phyloP scores from a whole-genome alignment of 2,329 filamentous ascomycete species.

The Colletotrichum graminicola region DNA sequence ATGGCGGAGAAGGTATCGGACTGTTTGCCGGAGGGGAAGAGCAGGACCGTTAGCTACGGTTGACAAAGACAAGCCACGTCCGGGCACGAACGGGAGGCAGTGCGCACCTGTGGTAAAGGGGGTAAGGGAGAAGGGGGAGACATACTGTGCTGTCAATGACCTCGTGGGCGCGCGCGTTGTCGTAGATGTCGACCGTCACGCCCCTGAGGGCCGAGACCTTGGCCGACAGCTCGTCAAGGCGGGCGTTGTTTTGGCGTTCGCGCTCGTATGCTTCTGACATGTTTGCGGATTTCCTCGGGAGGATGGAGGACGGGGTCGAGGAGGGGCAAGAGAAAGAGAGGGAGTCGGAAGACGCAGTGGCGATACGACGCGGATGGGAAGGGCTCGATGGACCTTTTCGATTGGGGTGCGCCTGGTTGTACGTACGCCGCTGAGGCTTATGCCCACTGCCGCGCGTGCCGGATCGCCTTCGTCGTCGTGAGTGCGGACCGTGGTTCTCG shows the following conservation, averaged over 20 bases:
- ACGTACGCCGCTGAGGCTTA: background rate
- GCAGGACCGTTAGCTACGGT: background rate
- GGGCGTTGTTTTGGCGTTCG: conserved; percentile 92
- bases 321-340: background rate
- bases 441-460: background rate
- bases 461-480: conserved; percentile 7
- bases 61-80: background rate
- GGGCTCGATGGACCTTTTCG: background rate
- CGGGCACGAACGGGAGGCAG: background rate
- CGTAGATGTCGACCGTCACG: conserved; percentile 98
- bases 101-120: background rate
- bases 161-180: conserved; percentile 89
- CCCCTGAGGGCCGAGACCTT: conserved; percentile 94
- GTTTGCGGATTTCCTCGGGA: conserved; percentile 39
- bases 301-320: background rate
- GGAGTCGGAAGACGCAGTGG: background rate
- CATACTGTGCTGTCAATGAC: conserved; percentile 88
- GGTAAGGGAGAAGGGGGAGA: conserved; percentile 35
- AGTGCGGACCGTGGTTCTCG: background rate
- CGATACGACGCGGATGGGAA: background rate
- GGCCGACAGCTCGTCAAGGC: conserved; percentile 87
- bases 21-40: conserved; percentile 55
- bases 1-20: conserved; percentile 93
- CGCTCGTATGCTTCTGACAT: conserved; percentile 86
- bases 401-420: background rate